Percentiles rank a stretch among this genome's conserved stretches.
Evolutionary conservation across 495 filamentous ascomycete species (phyloP).

Genomic region (Cetradonia linearis): DNA sequence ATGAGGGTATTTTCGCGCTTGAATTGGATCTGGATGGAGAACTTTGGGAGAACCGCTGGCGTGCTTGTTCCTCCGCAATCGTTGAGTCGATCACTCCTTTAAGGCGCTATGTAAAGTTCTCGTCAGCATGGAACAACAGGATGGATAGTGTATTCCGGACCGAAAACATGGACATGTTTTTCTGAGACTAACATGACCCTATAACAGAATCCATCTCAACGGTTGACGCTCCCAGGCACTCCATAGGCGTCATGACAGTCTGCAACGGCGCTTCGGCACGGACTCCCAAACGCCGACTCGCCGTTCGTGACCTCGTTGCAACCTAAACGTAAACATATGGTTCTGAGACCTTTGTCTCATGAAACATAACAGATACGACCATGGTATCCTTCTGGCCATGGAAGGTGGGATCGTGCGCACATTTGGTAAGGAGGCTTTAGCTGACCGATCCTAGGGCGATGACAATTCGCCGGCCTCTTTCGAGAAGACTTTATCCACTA

Average conservation of each 20-base stretch:
- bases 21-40: slow-evolving; percentile 42
- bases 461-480: slow-evolving; percentile 83
- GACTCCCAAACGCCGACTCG: background rate
- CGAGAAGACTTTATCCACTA: slow-evolving; percentile 73
- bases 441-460: slow-evolving; percentile 47
- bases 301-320: background rate
- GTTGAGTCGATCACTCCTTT: slow-evolving; percentile 76
- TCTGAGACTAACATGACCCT: background rate
- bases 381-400: slow-evolving; percentile 85
- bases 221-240: background rate
- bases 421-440: slow-evolving; percentile 17
- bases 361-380: background rate
- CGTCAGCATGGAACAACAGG: slow-evolving; percentile 16
- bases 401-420: slow-evolving; percentile 40
- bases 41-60: slow-evolving; percentile 48
- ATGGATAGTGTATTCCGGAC: slow-evolving; percentile 27
- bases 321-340: background rate
- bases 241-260: background rate
- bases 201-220: background rate
- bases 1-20: slow-evolving; percentile 37
- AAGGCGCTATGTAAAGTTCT: slow-evolving; percentile 51
- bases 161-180: slow-evolving; percentile 46
- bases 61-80: slow-evolving; percentile 83
- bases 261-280: background rate
- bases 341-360: background rate